phyloP scores from a whole-genome alignment of 2,329 filamentous ascomycete species.

The Fonsecaea multimorphosa region DNA sequence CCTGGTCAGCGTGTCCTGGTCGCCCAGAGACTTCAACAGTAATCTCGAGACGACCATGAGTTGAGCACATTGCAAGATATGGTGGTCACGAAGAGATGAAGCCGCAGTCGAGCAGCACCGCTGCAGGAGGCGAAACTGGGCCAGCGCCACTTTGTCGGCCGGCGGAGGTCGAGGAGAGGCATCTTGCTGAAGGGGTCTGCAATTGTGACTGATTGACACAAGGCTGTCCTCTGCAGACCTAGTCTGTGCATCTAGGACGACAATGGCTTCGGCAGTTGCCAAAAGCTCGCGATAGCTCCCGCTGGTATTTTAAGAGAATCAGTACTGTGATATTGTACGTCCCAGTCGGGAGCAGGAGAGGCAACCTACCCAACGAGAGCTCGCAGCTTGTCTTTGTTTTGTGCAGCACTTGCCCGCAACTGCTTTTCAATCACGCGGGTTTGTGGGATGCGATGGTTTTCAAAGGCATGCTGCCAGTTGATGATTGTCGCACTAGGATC shows the following conservation, averaged over 20 bases:
- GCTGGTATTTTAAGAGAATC: conserved; percentile 45
- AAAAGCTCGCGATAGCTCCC: conserved; percentile 84
- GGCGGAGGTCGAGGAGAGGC: conserved; percentile 10
- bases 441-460: conserved; percentile 64
- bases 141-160: conserved; percentile 38
- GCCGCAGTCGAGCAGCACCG: conserved; percentile 60
- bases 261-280: conserved; percentile 90
- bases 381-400: conserved; percentile 70
- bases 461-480: conserved; percentile 71
- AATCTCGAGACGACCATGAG: conserved; percentile 76
- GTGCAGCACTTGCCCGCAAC: conserved; percentile 65
- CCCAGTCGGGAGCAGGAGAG: not conserved
- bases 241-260: conserved; percentile 83
- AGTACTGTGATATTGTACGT: conserved; percentile 14
- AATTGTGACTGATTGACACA: conserved; percentile 73
- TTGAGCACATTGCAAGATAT: conserved; percentile 61
- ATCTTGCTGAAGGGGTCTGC: conserved; percentile 62
- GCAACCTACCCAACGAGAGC: conserved; percentile 66
- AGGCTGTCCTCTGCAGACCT: conserved; percentile 74
- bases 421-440: conserved; percentile 69
- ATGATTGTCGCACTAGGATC: conserved; percentile 23
- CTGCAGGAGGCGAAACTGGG: conserved; percentile 64
- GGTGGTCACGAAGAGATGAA: conserved; percentile 59
- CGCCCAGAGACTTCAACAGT: conserved; percentile 73
- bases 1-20: conserved; percentile 54